These are phyloP conservation scores for Colletotrichum theobromicola DNA, from an alignment of 2,329 filamentous ascomycete genomes.

Conservation along the genomic window DNA sequence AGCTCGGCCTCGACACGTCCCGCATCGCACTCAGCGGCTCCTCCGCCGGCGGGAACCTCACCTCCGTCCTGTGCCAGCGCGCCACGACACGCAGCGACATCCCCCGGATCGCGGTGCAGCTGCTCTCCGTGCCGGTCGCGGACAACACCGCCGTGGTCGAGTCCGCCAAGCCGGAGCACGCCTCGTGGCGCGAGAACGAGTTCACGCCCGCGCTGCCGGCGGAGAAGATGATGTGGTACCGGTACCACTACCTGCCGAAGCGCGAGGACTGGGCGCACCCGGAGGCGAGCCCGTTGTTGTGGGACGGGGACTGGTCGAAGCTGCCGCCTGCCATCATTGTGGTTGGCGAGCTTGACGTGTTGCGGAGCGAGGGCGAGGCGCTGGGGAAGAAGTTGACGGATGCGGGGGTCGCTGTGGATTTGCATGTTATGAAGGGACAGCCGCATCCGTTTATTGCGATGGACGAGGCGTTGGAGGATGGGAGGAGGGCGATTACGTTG, in stretches of 20 bases:
- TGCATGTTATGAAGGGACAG: conserved; percentile 58
- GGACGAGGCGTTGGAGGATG: conserved; percentile 59
- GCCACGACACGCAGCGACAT: conserved; percentile 41
- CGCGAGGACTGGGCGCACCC: conserved; percentile 48
- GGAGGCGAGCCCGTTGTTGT: conserved; percentile 60
- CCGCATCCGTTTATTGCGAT: conserved; percentile 65
- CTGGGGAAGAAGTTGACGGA: conserved; percentile 53
- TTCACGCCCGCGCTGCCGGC: conserved; percentile 57
- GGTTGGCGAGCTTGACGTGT: conserved; percentile 61
- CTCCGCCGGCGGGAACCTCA: conserved; percentile 58
- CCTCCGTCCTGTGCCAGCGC: conserved; percentile 58
- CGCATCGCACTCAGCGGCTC: conserved; percentile 46
- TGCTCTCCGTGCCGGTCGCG: conserved; percentile 62
- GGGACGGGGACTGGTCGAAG: conserved; percentile 51
- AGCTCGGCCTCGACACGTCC: conserved; percentile 43
- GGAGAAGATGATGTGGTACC: conserved; percentile 65
- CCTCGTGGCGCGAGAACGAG: conserved; percentile 56
- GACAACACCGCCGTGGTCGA: conserved; percentile 63
- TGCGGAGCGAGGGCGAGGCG: conserved; percentile 57
- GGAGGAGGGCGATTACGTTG: conserved; percentile 52
- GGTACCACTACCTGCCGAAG: conserved; percentile 60
- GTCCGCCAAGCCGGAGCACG: conserved; percentile 35
- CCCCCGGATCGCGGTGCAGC: conserved; percentile 40
- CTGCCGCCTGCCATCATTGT: conserved; percentile 58
- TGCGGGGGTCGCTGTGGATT: conserved; percentile 51